Evolutionary conservation across 352 stramenopile species (phyloP).

Genomic region (Bremia lactucae): DNA sequence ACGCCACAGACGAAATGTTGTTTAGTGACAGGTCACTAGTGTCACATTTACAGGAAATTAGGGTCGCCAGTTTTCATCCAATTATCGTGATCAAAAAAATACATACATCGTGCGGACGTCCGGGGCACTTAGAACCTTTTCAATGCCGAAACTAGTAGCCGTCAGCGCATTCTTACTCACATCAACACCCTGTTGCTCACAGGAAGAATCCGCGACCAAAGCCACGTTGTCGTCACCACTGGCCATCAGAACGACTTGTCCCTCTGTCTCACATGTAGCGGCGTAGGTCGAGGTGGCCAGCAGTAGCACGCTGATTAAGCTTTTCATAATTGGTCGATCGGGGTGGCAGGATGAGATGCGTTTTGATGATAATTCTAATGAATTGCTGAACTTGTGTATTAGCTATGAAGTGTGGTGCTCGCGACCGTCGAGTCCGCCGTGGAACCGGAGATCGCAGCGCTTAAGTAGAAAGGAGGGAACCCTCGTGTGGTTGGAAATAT

Average conservation of each 20-base stretch:
- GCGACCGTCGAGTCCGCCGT: slow-evolving; percentile 2
- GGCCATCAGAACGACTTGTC: slow-evolving; percentile 31
- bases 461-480: background rate
- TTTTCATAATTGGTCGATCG: background rate
- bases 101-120: slow-evolving; percentile 37
- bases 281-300: slow-evolving; percentile 4
- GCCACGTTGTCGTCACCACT: slow-evolving; percentile 19
- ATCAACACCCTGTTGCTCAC: slow-evolving; percentile 19
- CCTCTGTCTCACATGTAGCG: slow-evolving; percentile 21
- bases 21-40: slow-evolving; percentile 37
- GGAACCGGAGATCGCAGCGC: slow-evolving; percentile 1
- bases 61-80: too few species aligned
- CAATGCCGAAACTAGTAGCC: slow-evolving; percentile 31
- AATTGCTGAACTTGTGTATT: slow-evolving; percentile 2
- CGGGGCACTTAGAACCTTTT: slow-evolving; percentile 36
- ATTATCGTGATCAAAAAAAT: too few species aligned
- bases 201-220: slow-evolving; percentile 28
- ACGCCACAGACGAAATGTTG: slow-evolving; percentile 30
- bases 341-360: background rate
- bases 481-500: slow-evolving; percentile 3
- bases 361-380: background rate
- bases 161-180: slow-evolving; percentile 27
- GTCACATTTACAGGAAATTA: slow-evolving; percentile 2
- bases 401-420: slow-evolving; percentile 4
- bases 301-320: slow-evolving; percentile 1